Base-by-base conservation (phyloP, 2,329 filamentous ascomycete genomes). In the Ophiostoma ips region DNA sequence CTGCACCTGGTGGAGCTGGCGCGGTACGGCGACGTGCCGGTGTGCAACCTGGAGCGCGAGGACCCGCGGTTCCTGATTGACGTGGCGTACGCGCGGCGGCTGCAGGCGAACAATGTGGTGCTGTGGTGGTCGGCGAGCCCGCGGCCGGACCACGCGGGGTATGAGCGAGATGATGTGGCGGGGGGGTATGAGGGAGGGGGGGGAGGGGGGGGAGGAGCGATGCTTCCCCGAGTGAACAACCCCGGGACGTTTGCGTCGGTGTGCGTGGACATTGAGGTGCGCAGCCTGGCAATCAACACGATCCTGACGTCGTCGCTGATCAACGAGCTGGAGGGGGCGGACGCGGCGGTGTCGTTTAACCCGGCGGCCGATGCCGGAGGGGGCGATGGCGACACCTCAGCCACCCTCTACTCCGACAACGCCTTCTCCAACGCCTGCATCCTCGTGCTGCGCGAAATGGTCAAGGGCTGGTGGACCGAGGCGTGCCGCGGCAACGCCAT, bases 391-490 rank as follows among this genome's bases (percentile, higher is more conserved):
- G 46, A 33, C 21, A 50, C 41, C 16, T 77, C 83, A 52, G 83
- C 83, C 53, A 75, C 82, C 16, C 76, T 94, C 7, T 84, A 86
- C 54, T 86, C 88, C 0, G 88, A 95, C 55, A 92, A 84, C 53
- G 87, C 90, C 0, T 98, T 98, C 62, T 83, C 90, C n/a, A 85
- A 87, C 46, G 88, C 90, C 3, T 87, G 88, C 50, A 85, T 96
- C 5, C 77, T 83, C 7, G 92, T 98, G 0, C 73, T 99, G 3
- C 83, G 92, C 13, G 94, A 96, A 59, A 95, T 99, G 89, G 92
- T 99, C 58, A 95, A 95, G 64, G 79, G 86, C 3, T 99, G 94
- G 94, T 98, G 92, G 92, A 77, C 83, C 1, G 90, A 98, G 64
- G 94, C 92, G 6, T 92, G 87, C 62, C 81, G 79, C 54, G 87